Conservation (phyloP, 2,329 filamentous ascomycete species). For the Epichloe aotearoae region DNA sequence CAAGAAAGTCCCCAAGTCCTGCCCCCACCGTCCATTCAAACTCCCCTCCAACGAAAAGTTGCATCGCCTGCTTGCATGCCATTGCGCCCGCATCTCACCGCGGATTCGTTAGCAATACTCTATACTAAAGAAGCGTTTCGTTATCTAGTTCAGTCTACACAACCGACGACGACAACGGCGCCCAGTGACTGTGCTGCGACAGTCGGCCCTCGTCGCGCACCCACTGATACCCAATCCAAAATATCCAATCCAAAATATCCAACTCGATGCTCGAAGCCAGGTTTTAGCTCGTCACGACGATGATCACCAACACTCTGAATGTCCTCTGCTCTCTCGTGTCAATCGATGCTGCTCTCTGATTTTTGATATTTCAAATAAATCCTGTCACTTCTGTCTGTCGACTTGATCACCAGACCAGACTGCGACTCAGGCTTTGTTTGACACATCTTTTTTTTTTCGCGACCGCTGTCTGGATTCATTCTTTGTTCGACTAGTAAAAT, state of each 20-base stretch:
- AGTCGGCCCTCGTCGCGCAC: slow-evolving; percentile 1
- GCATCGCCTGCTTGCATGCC: background rate
- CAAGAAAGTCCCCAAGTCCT: background rate
- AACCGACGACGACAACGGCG: background rate
- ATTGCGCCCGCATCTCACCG: slow-evolving; percentile 3
- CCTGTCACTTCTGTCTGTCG: slow-evolving; percentile 18
- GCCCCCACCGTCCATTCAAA: slow-evolving; percentile 3
- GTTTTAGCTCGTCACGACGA: slow-evolving; percentile 32
- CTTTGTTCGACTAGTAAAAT: background rate
- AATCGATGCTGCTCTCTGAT: slow-evolving; percentile 43
- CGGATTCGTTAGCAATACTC: background rate
- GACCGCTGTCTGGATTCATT: slow-evolving; percentile 6
- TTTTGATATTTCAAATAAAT: slow-evolving; percentile 18
- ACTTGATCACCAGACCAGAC: slow-evolving; percentile 5
- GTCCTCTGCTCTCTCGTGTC: slow-evolving; percentile 36
- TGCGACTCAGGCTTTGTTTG: slow-evolving; percentile 2
- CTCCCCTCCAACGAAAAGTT: slow-evolving; percentile 5
- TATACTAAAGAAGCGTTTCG: background rate
- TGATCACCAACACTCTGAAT: slow-evolving; percentile 39
- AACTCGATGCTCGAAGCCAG: slow-evolving; percentile 10
- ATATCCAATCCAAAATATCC: background rate
- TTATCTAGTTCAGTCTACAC: background rate
- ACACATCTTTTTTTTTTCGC: background rate
- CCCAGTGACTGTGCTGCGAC: slow-evolving; percentile 1
- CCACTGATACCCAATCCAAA: slow-evolving; percentile 1